Base-by-base conservation (phyloP, 352 stramenopile species). In the Aphanomyces stellatus region DNA sequence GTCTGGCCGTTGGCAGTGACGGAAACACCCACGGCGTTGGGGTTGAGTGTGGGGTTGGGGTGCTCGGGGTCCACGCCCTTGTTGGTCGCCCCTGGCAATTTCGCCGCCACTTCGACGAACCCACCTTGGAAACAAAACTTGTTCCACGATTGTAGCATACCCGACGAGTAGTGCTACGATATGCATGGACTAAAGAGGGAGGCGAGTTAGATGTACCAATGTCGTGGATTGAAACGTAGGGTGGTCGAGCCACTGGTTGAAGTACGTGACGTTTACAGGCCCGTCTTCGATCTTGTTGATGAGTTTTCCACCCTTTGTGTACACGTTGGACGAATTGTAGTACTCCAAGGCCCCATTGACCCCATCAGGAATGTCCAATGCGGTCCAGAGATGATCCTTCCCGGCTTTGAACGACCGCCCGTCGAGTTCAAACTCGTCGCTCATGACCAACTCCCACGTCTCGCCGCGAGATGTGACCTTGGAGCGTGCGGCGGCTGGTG, bases 101-200 rank as follows among this genome's bases (percentile, higher is more conserved):
- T 85, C 48, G 79, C 80, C 70, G 60, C 66, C n/a, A 85, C 77
- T 78, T 96, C 88, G 7, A 97, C 62, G 67, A 98, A 97, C 1
- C 93, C 93, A 25, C 93, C 93, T 40, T 95, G 95, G 71, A 96
- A 97, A 72, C 90, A 97, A 69, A 97, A 96, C 75, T 97, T 97
- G 76, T 97, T 89, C 90, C 90, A 97, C 22, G 68, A 77, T 62
- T 93, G 88, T 1, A 97, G 33, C 83, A 96, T 95, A 0, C 79
- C 93, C 4, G 79, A 83, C 7, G 72, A 72, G 49, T 87, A 86
- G 63, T 72, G 70, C 56, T 82, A 87, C 48, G 40, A 56, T 1
- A 53, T 24, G 15, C 13, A n/a, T 15, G 30, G 1, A 53, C 17
- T 37, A n/a, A 19, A 11, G n/a, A n/a, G 37, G 37, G n/a, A 11